Evolutionary conservation across 2,329 filamentous ascomycete genomes (phyloP).

Genomic region (Exophiala xenobiotica): DNA sequence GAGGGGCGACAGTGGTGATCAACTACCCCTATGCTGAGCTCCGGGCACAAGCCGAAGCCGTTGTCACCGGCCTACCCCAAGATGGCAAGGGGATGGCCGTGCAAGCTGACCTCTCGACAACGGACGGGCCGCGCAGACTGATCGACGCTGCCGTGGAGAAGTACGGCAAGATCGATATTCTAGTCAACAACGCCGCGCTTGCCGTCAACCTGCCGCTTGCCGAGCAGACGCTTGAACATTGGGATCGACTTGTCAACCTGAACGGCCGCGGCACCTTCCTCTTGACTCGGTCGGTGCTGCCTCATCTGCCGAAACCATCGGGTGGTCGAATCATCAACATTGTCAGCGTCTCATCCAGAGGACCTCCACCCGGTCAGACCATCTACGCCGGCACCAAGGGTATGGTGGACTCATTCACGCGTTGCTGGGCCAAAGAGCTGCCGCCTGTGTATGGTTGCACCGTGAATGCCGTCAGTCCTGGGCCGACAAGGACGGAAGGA

Average conservation of each 20-base stretch:
- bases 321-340: constrained; percentile 24
- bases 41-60: constrained; percentile 36
- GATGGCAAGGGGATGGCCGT: constrained; percentile 32
- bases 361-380: constrained; percentile 6
- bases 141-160: constrained; percentile 32
- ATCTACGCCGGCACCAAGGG: constrained; percentile 33
- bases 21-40: constrained; percentile 41
- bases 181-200: constrained; percentile 44
- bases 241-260: constrained; percentile 45
- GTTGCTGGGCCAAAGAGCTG: constrained; percentile 33
- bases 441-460: constrained; percentile 33
- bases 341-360: constrained; percentile 10
- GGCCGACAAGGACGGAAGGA: constrained; percentile 21
- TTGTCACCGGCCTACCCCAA: constrained; percentile 38
- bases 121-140: constrained; percentile 19
- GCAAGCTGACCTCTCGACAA: constrained; percentile 41
- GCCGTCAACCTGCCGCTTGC: constrained; percentile 18
- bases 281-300: constrained; percentile 34
- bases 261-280: constrained; percentile 50
- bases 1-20: constrained; percentile 38
- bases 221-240: constrained; percentile 43
- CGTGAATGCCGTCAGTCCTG: constrained; percentile 34
- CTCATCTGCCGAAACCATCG: constrained; percentile 8
- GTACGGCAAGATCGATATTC: constrained; percentile 43
- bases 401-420: constrained; percentile 32